Conservation (phyloP, 179 eudicot species). For the Corrigiola litoralis region DNA sequence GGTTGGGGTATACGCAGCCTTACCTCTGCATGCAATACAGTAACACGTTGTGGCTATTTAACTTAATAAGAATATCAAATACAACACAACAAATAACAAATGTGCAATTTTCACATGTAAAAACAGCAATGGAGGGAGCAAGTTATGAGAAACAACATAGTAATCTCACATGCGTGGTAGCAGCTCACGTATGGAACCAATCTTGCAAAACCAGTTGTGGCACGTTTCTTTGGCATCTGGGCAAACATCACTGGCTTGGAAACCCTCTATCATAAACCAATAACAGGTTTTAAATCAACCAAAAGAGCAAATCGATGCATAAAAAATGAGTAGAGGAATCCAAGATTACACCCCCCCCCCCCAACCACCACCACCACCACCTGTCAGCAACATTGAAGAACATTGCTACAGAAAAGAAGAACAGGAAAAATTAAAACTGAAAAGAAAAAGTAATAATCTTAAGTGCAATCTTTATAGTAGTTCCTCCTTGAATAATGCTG, state of each 20-base stretch:
- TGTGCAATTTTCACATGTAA: no score
- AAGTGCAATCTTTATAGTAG: no score
- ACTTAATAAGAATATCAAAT: neutral
- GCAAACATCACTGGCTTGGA: conserved; percentile 46
- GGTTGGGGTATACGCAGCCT: no score
- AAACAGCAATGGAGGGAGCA: neutral
- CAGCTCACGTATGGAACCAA: conserved; percentile 62
- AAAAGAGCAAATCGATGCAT: neutral
- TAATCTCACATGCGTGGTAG: conserved; percentile 76
- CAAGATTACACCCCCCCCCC: neutral
- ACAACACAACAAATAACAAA: neutral
- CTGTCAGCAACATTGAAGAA: no score
- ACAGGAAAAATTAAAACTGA: neutral
- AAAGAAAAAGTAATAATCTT: no score
- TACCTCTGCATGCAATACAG: neutral
- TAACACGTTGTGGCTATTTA: neutral
- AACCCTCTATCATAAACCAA: conserved; percentile 47
- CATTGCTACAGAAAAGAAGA: no score
- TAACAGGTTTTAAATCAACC: conserved; percentile 4
- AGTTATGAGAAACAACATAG: no score
- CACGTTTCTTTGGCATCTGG: conserved; percentile 70
- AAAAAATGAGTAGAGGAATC: neutral
- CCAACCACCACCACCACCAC: neutral
- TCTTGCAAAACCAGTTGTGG: conserved; percentile 73
- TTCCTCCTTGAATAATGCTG: no score